Conservation (phyloP, 2,329 filamentous ascomycete genomes). For the Pseudofabraea citricarpa region DNA sequence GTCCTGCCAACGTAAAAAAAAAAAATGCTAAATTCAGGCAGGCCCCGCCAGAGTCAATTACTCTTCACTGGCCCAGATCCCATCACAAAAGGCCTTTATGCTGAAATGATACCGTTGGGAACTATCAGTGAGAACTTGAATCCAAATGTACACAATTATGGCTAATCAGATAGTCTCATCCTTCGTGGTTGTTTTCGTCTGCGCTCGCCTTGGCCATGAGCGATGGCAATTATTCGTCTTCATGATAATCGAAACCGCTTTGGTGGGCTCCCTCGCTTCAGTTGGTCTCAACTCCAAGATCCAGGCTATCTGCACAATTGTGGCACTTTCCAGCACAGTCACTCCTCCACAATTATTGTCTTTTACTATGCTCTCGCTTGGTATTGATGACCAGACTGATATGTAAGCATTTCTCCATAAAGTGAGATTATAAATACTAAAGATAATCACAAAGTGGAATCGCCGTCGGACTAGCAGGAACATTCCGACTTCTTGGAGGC, state of each 20-base stretch:
- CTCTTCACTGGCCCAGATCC: constrained; percentile 20
- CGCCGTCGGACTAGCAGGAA: constrained; percentile 32
- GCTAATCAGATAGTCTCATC: not conserved
- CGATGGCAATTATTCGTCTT: constrained; percentile 32
- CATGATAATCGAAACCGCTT: constrained; percentile 29
- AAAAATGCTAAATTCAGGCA: not conserved
- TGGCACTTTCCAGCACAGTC: constrained; percentile 26
- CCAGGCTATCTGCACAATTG: constrained; percentile 30
- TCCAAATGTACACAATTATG: not conserved
- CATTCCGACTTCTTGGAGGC: constrained; percentile 32
- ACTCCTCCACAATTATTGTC: constrained; percentile 29
- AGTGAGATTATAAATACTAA: too few relatives aligned
- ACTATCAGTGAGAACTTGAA: not conserved
- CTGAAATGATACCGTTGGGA: constrained; percentile 8
- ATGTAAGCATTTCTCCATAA: too few relatives aligned
- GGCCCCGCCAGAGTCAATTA: constrained; percentile 24
- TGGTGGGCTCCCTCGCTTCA: constrained; percentile 31
- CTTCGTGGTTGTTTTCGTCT: constrained; percentile 22
- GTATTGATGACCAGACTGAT: constrained; percentile 30
- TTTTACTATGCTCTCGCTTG: constrained; percentile 31
- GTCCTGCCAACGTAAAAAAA: too few relatives aligned
- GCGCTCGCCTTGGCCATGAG: constrained; percentile 29
- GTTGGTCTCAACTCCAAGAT: constrained; percentile 27
- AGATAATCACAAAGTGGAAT: too few relatives aligned
- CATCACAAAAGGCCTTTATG: constrained; percentile 25